Evolutionary conservation across 2,329 filamentous ascomycete genomes (phyloP), one percentile per base, ranked within the genome.

Genomic region (Macrophomina pseudophaseolina): DNA sequence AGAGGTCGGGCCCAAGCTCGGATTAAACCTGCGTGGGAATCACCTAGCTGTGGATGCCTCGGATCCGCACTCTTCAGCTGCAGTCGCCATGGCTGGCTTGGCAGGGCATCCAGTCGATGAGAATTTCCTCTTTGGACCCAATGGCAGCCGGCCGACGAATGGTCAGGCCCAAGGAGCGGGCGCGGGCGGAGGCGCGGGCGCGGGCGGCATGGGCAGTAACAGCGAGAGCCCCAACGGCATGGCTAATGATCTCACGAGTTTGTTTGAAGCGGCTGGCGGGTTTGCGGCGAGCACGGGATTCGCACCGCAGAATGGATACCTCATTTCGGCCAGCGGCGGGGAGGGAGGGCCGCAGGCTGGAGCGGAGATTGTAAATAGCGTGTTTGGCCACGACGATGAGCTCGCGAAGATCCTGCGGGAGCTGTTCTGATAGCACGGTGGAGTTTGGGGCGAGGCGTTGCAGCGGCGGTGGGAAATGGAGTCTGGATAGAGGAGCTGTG

Each of bases 1-100:
- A 71, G 87, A 91, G 68, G 87, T 92, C 6, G 91, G 89, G 0
- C 89, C 90, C 0, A 86, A 88, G 23, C 84, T 93, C 0, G 91
- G 91, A 0, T 82, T 91, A 23, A 78, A 79, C 65, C 74, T 77
- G 14, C 78, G 80, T n/a, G 80, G 79, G 8, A 23, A 48, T 9
- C 65, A 33, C 32, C 38, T 30, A 3, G 28, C 67, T 4, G 72
- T 74, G 2, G 80, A 83, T 48, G 76, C 81, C 2, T 77, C 80
- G 23, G 87, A 89, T 69, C 82, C 86, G 16, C 87, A 87, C 72
- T 88, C 86, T 2, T 85, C 83, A 28, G 87, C 87, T 3, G 87
- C 88, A 1, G 85, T 89, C 5, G 87, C 87, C 8, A 89, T 90
- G 88, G 87, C 87, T 9, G 87, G 87, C 1, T 78, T 90, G 18